These are phyloP conservation scores for Pezicula radicicola DNA, from an alignment of 2,329 filamentous ascomycete species.

Conservation along the genomic window DNA sequence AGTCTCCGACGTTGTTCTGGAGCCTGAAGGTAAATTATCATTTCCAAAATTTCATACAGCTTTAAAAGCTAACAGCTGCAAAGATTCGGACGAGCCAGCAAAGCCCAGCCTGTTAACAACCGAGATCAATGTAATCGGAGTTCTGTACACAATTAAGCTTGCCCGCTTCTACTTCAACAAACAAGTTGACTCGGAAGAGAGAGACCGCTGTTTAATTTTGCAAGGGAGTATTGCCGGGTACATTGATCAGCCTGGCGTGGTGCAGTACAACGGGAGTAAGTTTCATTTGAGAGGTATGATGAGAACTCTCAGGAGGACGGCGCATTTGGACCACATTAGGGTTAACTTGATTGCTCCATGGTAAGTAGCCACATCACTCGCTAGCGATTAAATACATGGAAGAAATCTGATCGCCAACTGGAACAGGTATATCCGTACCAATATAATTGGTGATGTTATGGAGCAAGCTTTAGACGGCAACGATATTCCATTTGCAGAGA, in stretches of 20 bases:
- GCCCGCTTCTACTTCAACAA: constrained; percentile 43
- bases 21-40: constrained; percentile 29
- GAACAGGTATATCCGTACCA: neutral
- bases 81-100: constrained; percentile 11
- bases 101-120: constrained; percentile 40
- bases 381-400: neutral
- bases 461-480: neutral
- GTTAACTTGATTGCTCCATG: constrained; percentile 45
- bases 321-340: constrained; percentile 39
- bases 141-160: constrained; percentile 42
- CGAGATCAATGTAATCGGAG: constrained; percentile 37
- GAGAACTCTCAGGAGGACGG: constrained; percentile 34
- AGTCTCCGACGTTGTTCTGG: constrained; percentile 35
- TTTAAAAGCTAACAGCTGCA: too few relatives aligned
- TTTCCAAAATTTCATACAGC: neutral
- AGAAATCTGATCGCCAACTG: neutral
- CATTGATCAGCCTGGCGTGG: constrained; percentile 40
- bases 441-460: neutral
- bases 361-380: constrained; percentile 24
- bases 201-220: constrained; percentile 46
- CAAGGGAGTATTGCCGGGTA: constrained; percentile 45
- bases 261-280: constrained; percentile 41
- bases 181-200: constrained; percentile 32
- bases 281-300: constrained; percentile 42
- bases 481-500: neutral